A percentile compares a stretch with the other conserved stretches of the same genome.
Evolutionary conservation across 116 monocot genomes (phyloP).

Genomic region (Zostera marina): DNA sequence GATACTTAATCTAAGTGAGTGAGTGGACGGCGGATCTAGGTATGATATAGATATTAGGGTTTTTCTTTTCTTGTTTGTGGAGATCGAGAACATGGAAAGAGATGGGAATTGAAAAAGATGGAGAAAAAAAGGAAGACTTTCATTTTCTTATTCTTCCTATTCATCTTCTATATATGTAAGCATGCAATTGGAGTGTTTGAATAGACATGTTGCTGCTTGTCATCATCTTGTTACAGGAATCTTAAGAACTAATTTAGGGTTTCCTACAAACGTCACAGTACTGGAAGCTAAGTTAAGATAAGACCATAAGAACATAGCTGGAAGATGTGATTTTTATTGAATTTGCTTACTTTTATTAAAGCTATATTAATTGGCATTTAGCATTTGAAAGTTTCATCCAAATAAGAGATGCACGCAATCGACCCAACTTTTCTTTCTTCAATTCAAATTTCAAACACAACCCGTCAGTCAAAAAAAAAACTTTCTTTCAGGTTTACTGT

Average conservation of each 20-base stretch:
- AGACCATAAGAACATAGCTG: slow-evolving; percentile 1
- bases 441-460: too few relatives aligned
- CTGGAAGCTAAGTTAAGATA: background rate
- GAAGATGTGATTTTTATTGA: background rate
- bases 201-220: slow-evolving; percentile 4
- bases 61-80: too few relatives aligned
- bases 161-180: background rate
- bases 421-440: too few relatives aligned
- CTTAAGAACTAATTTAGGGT: background rate
- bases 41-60: too few relatives aligned
- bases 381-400: slow-evolving; percentile 6
- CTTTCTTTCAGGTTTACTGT: too few relatives aligned
- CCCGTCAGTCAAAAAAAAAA: too few relatives aligned
- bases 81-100: background rate
- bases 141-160: background rate
- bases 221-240: slow-evolving; percentile 3
- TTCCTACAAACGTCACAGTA: slow-evolving; percentile 1
- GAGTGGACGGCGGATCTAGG: too few relatives aligned
- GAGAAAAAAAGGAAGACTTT: slow-evolving; percentile 1
- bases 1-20: background rate
- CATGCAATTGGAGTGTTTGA: background rate
- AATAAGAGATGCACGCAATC: too few relatives aligned
- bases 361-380: slow-evolving; percentile 7
- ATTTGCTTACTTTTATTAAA: background rate
- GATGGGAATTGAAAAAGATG: background rate